Conservation (phyloP, 1,284 basidiomycete genomes). For the Fomes fomentarius region DNA sequence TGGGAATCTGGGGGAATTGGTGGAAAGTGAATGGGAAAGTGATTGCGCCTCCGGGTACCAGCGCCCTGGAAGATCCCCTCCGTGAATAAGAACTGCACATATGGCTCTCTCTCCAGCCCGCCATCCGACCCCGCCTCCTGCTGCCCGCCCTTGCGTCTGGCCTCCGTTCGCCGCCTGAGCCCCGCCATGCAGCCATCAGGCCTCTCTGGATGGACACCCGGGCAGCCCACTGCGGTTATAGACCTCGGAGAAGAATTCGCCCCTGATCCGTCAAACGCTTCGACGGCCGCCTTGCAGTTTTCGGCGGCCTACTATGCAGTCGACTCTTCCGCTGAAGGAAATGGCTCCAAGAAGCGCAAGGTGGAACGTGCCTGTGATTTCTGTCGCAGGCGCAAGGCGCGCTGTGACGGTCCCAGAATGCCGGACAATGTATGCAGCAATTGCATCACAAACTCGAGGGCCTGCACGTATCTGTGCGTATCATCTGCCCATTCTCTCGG, state of each 20-base stretch:
- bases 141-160: neutral
- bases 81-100: slow-evolving; percentile 23
- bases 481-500: neutral
- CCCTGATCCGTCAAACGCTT: slow-evolving; percentile 24
- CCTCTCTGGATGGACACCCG: slow-evolving; percentile 22
- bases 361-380: slow-evolving; percentile 74
- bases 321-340: slow-evolving; percentile 28
- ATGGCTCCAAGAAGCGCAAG: slow-evolving; percentile 51
- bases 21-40: slow-evolving; percentile 25
- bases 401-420: slow-evolving; percentile 70
- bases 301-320: slow-evolving; percentile 28
- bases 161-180: slow-evolving; percentile 3
- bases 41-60: slow-evolving; percentile 22
- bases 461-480: slow-evolving; percentile 76
- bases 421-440: slow-evolving; percentile 69
- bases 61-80: slow-evolving; percentile 20
- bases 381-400: slow-evolving; percentile 68
- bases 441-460: slow-evolving; percentile 64
- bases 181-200: slow-evolving; percentile 24
- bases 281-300: slow-evolving; percentile 22
- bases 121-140: slow-evolving; percentile 14
- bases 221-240: slow-evolving; percentile 27
- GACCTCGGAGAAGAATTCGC: slow-evolving; percentile 28
- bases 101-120: slow-evolving; percentile 20
- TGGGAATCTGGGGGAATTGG: slow-evolving; percentile 13